A percentile compares a stretch with the other conserved stretches of the same genome.
These are phyloP conservation scores for Pyrenochaeta sp. DNA, from an alignment of 2,329 filamentous ascomycete species.

Conservation along the genomic window DNA sequence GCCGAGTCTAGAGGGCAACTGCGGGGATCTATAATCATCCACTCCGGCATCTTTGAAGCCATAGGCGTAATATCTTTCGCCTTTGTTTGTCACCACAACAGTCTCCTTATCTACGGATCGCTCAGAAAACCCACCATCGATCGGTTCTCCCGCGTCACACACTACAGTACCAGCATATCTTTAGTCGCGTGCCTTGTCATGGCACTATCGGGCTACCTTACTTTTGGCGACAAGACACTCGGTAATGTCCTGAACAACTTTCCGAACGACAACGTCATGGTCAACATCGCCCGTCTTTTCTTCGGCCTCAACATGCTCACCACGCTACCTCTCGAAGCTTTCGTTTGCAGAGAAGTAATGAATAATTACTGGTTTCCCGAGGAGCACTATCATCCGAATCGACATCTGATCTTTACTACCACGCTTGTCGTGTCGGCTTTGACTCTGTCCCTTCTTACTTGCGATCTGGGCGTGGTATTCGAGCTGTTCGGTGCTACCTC, in stretches of 20 bases:
- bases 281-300: slow-evolving; percentile 92
- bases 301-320: slow-evolving; percentile 99
- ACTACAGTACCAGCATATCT: slow-evolving; percentile 89
- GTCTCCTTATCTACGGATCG: slow-evolving; percentile 95
- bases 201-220: slow-evolving; percentile 88
- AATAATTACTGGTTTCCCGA: slow-evolving; percentile 79
- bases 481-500: slow-evolving; percentile 96
- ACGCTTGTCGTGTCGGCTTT: slow-evolving; percentile 81
- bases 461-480: slow-evolving; percentile 92
- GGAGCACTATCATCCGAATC: slow-evolving; percentile 80
- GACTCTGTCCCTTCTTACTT: slow-evolving; percentile 81
- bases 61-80: slow-evolving; percentile 97
- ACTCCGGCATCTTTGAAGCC: slow-evolving; percentile 89
- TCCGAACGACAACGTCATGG: slow-evolving; percentile 85
- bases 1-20: slow-evolving; percentile 76
- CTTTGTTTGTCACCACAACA: slow-evolving; percentile 89
- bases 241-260: slow-evolving; percentile 99
- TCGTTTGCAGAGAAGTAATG: slow-evolving; percentile 98
- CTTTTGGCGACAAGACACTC: slow-evolving; percentile 88
- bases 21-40: slow-evolving; percentile 75
- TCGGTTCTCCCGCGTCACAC: slow-evolving; percentile 91
- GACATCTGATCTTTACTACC: slow-evolving; percentile 88
- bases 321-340: slow-evolving; percentile 93
- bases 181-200: slow-evolving; percentile 91
- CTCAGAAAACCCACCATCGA: slow-evolving; percentile 93